A percentile compares a stretch with the other conserved stretches of the same genome.
These are phyloP conservation scores for Tylopilus plumbeoviolaceoides DNA, from an alignment of 768 basidiomycete species.

Conservation along the genomic window DNA sequence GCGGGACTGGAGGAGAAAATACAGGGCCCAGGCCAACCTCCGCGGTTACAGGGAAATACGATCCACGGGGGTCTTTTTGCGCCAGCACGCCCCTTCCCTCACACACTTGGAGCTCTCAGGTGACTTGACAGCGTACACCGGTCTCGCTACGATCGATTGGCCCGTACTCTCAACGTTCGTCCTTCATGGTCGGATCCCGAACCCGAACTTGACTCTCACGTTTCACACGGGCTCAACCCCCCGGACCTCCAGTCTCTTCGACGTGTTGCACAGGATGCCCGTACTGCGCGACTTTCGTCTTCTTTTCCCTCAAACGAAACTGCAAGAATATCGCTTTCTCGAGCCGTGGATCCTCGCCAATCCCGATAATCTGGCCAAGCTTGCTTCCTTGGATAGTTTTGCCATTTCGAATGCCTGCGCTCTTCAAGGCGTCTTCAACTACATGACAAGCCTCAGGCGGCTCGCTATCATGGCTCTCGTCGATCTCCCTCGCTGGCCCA, in stretches of 20 bases:
- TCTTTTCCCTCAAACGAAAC: constrained; percentile 28
- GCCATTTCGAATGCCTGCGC: constrained; percentile 34
- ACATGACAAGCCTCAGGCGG: constrained; percentile 27
- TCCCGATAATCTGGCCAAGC: constrained; percentile 23
- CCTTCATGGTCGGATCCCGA: constrained; percentile 30
- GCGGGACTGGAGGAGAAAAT: constrained; percentile 34
- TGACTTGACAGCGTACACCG: constrained; percentile 24
- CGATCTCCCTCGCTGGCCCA: constrained; percentile 35
- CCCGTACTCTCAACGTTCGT: constrained; percentile 27
- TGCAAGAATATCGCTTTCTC: constrained; percentile 26
- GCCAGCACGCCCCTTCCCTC: constrained; percentile 27
- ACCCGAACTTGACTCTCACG: constrained; percentile 4
- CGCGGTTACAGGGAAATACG: constrained; percentile 29
- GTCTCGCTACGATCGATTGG: constrained; percentile 30
- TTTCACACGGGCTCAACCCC: constrained; percentile 13
- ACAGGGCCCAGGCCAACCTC: constrained; percentile 29
- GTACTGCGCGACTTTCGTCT: constrained; percentile 28
- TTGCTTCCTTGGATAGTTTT: constrained; percentile 33
- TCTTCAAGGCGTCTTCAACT: constrained; percentile 27
- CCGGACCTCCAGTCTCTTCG: constrained; percentile 21
- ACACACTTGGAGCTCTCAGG: constrained; percentile 32
- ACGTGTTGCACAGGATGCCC: constrained; percentile 30
- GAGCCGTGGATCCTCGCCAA: constrained; percentile 19
- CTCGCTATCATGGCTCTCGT: constrained; percentile 32
- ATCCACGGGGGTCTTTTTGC: constrained; percentile 28